phyloP scores from a whole-genome alignment of 2,329 filamentous ascomycete species.

The Claviceps paspali region DNA sequence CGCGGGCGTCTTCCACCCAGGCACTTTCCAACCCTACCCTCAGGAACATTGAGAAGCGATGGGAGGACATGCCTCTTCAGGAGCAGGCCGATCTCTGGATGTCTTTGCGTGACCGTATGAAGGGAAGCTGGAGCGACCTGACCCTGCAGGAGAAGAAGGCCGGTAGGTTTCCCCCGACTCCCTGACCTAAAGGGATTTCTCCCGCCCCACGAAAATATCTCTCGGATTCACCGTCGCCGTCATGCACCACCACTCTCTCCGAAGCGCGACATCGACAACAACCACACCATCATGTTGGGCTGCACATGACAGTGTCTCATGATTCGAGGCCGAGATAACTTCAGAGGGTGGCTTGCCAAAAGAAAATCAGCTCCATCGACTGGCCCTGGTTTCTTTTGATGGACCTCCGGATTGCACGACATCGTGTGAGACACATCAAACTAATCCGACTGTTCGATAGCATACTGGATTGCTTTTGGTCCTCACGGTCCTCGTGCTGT shows the following conservation, averaged over 20 bases:
- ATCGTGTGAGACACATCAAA: slow-evolving; percentile 17
- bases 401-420: neutral
- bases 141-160: slow-evolving; percentile 98
- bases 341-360: too few relatives aligned
- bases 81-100: slow-evolving; percentile 99
- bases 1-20: slow-evolving; percentile 54
- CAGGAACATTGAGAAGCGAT: slow-evolving; percentile 97
- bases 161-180: slow-evolving; percentile 43
- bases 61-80: slow-evolving; percentile 94
- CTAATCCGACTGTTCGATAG: slow-evolving; percentile 33
- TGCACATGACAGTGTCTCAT: neutral
- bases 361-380: neutral
- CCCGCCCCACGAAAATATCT: slow-evolving; percentile 18
- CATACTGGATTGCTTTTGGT: slow-evolving; percentile 98
- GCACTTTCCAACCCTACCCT: slow-evolving; percentile 96
- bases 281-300: neutral
- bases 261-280: too few relatives aligned
- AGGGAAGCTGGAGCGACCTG: slow-evolving; percentile 90
- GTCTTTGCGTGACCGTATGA: slow-evolving; percentile 95
- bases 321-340: neutral
- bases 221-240: slow-evolving; percentile 15
- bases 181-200: slow-evolving; percentile 3
- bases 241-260: slow-evolving; percentile 7
- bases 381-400: neutral
- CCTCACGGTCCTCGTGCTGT: slow-evolving; percentile 83